Base-by-base conservation (phyloP, 78 protist species). In the Pigoraptor vietnamica region DNA sequence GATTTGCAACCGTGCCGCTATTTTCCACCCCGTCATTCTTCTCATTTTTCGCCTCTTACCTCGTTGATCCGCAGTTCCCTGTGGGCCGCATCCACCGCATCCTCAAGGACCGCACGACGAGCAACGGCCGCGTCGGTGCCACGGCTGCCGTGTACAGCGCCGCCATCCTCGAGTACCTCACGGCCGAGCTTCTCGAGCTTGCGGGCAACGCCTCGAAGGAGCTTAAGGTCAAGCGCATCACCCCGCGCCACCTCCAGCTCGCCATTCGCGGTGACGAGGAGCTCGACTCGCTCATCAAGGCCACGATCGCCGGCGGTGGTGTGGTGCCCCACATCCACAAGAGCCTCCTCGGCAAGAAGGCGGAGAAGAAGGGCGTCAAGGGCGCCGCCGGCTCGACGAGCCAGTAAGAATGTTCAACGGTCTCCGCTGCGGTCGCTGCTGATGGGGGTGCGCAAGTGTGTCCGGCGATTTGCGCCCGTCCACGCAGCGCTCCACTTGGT, bases 271-370 rank as follows among this genome's bases (percentile, higher is more conserved):
- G 97, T 24, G 99, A 98, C 91, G 99, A 98, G 90, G 90, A 88
- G 90, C 90, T 88, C 82, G 81, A 88, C 90, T 10, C 25, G 37
- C 81, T 88, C 39, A 39, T 89, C 87, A 86, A 39, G 92, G 98
- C 96, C 39, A 97, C 99, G 92, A 98, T 98, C 32, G 98, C 99
- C 0, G 99, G 98, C 37, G 99, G 99, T 34, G 99, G 99, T 88
- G 99, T 97, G 86, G 86, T 98, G 39, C 99, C 99, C 24, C 97
- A 97, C 94, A 97, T 98, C 91, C 99, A 98, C 98, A 94, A 92
- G 89, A 83, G 92, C 24, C 96, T 97, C 87, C 79, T 81, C 90
- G 87, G 67, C 90, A 93, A 87, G 40, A 39, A 37, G 79, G 23
- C 0, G 79, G 25, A 19, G 21, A 39, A 39, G 79, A 37, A 82